A percentile compares a stretch with the other conserved stretches of the same genome.
These are phyloP conservation scores for Orobanche coerulescens DNA, from an alignment of 257 asterid genomes.

Conservation along the genomic window DNA sequence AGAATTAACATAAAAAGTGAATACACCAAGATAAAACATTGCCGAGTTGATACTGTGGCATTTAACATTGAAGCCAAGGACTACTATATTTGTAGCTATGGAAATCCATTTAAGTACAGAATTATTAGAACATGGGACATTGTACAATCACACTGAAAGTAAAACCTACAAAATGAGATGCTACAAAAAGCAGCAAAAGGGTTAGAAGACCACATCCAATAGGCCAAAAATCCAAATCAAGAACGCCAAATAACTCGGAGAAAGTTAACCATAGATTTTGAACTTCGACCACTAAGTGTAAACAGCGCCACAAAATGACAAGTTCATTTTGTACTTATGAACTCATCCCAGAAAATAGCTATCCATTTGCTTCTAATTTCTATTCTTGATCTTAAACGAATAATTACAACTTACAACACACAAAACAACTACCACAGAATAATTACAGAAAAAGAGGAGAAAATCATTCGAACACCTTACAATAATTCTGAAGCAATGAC, in stretches of 20 bases:
- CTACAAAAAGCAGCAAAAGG: not conserved
- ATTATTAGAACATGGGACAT: not conserved
- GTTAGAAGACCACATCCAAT: not conserved
- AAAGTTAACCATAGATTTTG: too few relatives aligned
- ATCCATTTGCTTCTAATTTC: not conserved
- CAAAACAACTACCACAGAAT: not conserved
- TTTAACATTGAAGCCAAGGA: not conserved
- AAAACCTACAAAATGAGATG: not conserved
- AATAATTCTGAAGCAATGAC: slow-evolving; percentile 36
- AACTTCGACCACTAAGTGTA: too few relatives aligned
- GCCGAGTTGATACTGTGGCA: not conserved
- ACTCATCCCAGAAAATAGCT: too few relatives aligned
- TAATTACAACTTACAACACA: not conserved
- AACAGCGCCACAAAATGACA: too few relatives aligned
- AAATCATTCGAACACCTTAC: slow-evolving; percentile 36
- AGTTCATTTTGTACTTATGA: too few relatives aligned
- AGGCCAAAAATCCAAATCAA: too few relatives aligned
- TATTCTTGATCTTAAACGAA: not conserved
- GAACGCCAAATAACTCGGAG: not conserved
- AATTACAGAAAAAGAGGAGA: not conserved
- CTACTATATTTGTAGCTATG: too few relatives aligned
- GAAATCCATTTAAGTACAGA: not conserved
- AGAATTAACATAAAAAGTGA: not conserved
- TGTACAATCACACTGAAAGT: not conserved
- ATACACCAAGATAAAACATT: not conserved